Evolutionary conservation across 2,329 filamentous ascomycete genomes (phyloP), one percentile per base, ranked within the genome.

Genomic region (Hortaea sp.): DNA sequence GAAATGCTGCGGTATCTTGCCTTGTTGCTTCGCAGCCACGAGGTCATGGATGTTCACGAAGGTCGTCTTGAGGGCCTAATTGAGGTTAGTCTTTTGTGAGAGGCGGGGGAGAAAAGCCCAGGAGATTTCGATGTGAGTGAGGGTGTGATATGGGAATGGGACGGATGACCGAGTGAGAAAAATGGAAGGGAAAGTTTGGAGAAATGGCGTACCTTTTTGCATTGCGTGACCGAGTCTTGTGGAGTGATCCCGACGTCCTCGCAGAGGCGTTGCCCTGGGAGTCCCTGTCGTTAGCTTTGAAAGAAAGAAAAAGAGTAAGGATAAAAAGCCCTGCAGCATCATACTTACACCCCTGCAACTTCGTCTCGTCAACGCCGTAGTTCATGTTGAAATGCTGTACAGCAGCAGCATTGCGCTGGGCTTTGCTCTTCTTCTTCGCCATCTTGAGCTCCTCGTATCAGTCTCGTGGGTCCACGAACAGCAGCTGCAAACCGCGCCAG

Each of bases 41-140:
- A 54, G 54, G 31, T 54, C 54, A 41, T 51, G 42, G 34, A 53
- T 48, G 46, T 55, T 57, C 45, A 55, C 44, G 43, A 46, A 34
- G 10, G 50, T 45, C 4, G 30, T 34, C 11, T 49, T 46, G 29
- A 56, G 45, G 11, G 44, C 42, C 53, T 55, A 31, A 13, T 12
- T 34, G 6, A 20, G 20, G 20, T 20, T 20, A 20, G 20, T 20
- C 35, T 42, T 38, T 28, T 45, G 29, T 30, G 27, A 20, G 30
- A 39, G 30, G 9, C 3, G 7, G 30, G 27, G 31, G 7, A 20
- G 31, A 13, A 38, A 41, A 13, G 5, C 20, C 28, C 6, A 6
- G 9, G 27, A 39, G 10, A 10, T 4, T 10, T 10, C 20, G 11
- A 28, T 20, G 20, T 20, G 20, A 20, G 20, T 20, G 20, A 20